These are phyloP conservation scores for Edaphochlamys debaryana DNA, from an alignment of 139 green algal species.

Conservation along the genomic window DNA sequence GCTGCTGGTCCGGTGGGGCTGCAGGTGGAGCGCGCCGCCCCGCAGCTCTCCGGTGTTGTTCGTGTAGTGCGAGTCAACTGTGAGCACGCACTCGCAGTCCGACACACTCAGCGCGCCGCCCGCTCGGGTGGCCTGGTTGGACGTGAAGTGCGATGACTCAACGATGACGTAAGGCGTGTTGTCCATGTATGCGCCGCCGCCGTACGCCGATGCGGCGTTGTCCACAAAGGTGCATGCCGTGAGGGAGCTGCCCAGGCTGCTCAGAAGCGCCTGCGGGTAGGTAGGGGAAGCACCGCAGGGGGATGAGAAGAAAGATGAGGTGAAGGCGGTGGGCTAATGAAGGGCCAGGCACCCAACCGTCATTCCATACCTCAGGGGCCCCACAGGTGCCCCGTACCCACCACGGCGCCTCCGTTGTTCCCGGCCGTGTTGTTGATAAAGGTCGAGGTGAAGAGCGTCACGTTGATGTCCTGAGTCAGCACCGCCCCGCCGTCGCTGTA, in stretches of 20 bases:
- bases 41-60: neutral
- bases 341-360: too few species aligned
- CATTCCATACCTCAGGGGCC: too few species aligned
- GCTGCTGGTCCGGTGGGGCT: neutral
- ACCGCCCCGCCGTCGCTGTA: neutral
- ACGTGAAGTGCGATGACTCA: neutral
- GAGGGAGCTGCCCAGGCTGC: neutral
- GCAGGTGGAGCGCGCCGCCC: slow-evolving; percentile 20
- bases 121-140: neutral
- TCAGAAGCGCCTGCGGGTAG: slow-evolving; percentile 5
- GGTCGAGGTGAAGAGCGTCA: neutral
- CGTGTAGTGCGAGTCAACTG: neutral
- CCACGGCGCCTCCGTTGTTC: slow-evolving; percentile 1
- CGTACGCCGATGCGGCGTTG: neutral
- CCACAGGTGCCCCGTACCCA: neutral
- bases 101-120: slow-evolving; percentile 21
- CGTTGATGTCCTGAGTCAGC: slow-evolving; percentile 11
- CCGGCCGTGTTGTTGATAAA: neutral
- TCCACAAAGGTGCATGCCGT: neutral
- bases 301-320: too few species aligned
- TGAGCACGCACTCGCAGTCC: neutral
- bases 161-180: neutral
- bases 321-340: too few species aligned
- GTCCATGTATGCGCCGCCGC: slow-evolving; percentile 8
- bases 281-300: too few species aligned